Base-by-base conservation (phyloP, 2,329 filamentous ascomycete genomes). In the Fusarium redolens region DNA sequence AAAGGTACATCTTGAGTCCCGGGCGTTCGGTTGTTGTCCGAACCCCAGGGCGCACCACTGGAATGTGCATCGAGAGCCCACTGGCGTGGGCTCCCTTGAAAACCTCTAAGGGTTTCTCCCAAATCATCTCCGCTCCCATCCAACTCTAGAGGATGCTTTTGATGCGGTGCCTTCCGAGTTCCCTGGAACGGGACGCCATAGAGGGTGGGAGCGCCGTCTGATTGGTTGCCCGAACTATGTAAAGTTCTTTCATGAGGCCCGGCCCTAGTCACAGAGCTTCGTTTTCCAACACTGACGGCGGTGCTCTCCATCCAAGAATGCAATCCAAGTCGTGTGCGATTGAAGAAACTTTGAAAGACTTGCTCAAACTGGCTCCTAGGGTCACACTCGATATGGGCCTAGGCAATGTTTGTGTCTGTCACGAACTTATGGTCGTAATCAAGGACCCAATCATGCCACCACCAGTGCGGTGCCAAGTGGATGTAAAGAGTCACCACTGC, bases 401-500 rank as follows among this genome's bases (percentile, higher is more conserved):
- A 61, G 10, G 15, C 18, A 17, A 14, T 11, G 3, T 57, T 22
- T 20, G 70, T 48, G 4, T 47, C 28, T 2, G 43, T 22, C 22
- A 10, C 43, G 45, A 75, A 75, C 4, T 30, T 10, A 9, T n/a
- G 3, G 13, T 47, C 14, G 14, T 61, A 66, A 6, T 30, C 20
- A 3, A n/a, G 8, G 6, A 47, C 35, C 13, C 40, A 7, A 3
- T n/a, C 45, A 3, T 3, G 4, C 65, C 69, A 74, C 41, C 45
- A 44, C n/a, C 52, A 47, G 12, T 38, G 33, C 11, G 58, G 54
- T 10, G 75, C 38, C 13, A 61, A 41, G 44, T 45, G 50, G 17
- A 75, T 47, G 18, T 71, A 73, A 6, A 75, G 44, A 5, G 20
- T 30, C 20, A 59, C 11, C 14, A 60, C 25, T 12, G 61, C 43